phyloP scores from a whole-genome alignment of 768 basidiomycete species.

The Mycena olivaceomarginata region DNA sequence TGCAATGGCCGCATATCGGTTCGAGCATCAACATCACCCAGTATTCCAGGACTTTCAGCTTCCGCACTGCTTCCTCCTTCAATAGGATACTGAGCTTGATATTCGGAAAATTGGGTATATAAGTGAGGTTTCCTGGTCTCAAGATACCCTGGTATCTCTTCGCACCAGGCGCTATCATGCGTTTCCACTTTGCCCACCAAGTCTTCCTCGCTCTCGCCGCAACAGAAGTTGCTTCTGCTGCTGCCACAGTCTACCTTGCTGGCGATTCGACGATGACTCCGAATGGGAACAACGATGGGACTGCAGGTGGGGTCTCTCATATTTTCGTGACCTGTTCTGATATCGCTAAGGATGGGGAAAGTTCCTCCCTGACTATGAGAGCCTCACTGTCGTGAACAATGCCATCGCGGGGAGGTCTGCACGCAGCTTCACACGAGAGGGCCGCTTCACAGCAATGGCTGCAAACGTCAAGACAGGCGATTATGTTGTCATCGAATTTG shows the following conservation, averaged over 20 bases:
- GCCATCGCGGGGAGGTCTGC: conserved; percentile 57
- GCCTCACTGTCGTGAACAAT: conserved; percentile 54
- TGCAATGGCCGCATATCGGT: background rate
- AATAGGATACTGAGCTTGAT: background rate
- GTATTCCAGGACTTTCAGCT: background rate
- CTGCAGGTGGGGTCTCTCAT: background rate
- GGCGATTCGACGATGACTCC: conserved; percentile 9
- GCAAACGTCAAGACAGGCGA: conserved; percentile 47
- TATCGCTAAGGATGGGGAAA: conserved; percentile 47
- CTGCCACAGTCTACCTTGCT: conserved; percentile 8
- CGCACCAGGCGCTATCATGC: background rate
- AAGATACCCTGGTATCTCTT: background rate
- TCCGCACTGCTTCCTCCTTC: background rate
- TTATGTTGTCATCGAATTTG: conserved; percentile 56
- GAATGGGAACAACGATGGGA: conserved; percentile 14
- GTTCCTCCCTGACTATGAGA: conserved; percentile 49
- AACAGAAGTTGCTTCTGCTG: background rate
- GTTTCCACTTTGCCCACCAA: background rate
- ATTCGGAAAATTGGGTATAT: background rate
- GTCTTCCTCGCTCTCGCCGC: background rate
- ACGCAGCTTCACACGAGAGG: conserved; percentile 56
- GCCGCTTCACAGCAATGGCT: conserved; percentile 52
- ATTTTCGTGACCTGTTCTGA: background rate
- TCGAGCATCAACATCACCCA: background rate
- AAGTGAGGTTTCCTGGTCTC: background rate